Conservation (phyloP, 495 filamentous ascomycete species). For the Thozetella sp. region DNA sequence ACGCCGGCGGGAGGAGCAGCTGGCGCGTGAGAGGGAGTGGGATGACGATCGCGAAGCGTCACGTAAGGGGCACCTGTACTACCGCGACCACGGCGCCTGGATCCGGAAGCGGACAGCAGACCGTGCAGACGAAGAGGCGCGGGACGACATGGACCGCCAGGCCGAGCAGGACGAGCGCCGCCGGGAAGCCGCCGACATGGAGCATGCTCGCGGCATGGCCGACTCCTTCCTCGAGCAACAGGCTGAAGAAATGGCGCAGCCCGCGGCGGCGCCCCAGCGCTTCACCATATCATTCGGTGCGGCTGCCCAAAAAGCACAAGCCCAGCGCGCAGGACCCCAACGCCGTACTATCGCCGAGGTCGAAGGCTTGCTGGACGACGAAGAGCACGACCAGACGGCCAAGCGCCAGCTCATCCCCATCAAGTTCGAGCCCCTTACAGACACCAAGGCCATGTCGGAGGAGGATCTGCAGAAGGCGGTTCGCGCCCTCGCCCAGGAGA, state of each 20-base stretch:
- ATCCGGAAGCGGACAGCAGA: conserved; percentile 76
- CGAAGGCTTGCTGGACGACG: conserved; percentile 91
- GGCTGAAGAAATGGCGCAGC: conserved; percentile 78
- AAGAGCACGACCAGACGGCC: conserved; percentile 74
- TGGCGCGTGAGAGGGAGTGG: conserved; percentile 77
- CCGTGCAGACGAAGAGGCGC: conserved; percentile 68
- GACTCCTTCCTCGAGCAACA: conserved; percentile 92
- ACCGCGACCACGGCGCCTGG: conserved; percentile 82
- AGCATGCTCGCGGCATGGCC: conserved; percentile 82
- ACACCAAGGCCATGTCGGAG: conserved; percentile 71
- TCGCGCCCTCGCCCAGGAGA: conserved; percentile 81
- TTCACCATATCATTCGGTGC: conserved; percentile 95
- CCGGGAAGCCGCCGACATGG: conserved; percentile 68
- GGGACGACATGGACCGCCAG: conserved; percentile 80
- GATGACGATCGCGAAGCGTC: conserved; percentile 82
- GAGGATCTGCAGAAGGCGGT: conserved; percentile 83
- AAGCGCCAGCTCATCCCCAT: conserved; percentile 89
- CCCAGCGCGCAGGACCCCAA: conserved; percentile 64
- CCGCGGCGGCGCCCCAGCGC: conserved; percentile 69
- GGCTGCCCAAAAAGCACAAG: conserved; percentile 78
- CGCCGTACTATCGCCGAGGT: conserved; percentile 89
- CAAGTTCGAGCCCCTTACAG: conserved; percentile 78
- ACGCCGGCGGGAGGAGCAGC: conserved; percentile 55
- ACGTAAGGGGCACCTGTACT: conserved; percentile 79
- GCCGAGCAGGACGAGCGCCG: conserved; percentile 76